These are phyloP conservation scores for Sporothrix pseudoabietina DNA, from an alignment of 2,329 filamentous ascomycete genomes.

Conservation along the genomic window DNA sequence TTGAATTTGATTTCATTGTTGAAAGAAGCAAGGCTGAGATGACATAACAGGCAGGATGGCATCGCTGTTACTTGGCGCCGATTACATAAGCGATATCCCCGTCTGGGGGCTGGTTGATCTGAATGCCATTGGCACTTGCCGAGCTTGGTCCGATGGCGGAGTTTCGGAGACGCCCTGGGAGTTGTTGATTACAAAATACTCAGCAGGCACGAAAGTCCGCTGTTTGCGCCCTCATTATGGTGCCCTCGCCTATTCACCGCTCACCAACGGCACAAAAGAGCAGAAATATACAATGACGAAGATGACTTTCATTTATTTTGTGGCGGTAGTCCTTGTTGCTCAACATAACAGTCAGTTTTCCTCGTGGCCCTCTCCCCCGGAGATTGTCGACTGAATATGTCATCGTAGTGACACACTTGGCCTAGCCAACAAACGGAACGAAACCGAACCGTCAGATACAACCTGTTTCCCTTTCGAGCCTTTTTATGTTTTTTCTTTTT, in stretches of 20 bases:
- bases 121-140: background rate
- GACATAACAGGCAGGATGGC: background rate
- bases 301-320: background rate
- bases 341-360: background rate
- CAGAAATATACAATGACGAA: slow-evolving; percentile 2
- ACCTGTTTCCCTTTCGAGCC: background rate
- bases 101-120: no score
- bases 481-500: background rate
- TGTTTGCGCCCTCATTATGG: background rate
- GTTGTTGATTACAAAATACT: background rate
- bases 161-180: background rate
- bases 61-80: background rate
- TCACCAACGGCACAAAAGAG: background rate
- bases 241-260: background rate
- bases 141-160: slow-evolving; percentile 16
- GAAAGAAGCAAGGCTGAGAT: background rate
- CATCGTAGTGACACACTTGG: background rate
- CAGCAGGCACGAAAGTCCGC: background rate
- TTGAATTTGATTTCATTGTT: background rate
- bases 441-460: background rate
- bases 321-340: background rate
- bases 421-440: background rate
- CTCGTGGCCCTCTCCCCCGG: background rate
- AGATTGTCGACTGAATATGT: background rate
- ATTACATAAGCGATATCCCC: background rate